phyloP scores from a whole-genome alignment of 352 stramenopile species.

The Globisporangium radiosum region DNA sequence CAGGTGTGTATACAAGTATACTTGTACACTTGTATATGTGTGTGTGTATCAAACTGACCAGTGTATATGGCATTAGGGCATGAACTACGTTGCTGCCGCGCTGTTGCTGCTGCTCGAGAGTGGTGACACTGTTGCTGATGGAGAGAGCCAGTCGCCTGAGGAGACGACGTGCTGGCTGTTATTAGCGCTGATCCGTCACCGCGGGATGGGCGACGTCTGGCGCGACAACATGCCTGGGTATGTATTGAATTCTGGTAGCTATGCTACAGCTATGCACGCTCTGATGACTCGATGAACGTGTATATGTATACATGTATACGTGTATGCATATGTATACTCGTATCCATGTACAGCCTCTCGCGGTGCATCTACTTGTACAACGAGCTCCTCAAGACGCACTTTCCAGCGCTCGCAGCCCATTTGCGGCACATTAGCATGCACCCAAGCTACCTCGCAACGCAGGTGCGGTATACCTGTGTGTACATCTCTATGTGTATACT shows the following conservation, averaged over 20 bases:
- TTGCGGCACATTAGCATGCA: conserved; percentile 78
- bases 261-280: not conserved
- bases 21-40: not conserved
- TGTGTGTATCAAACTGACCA: not conserved
- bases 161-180: conserved; percentile 61
- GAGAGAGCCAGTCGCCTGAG: conserved; percentile 24
- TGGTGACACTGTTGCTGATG: not conserved
- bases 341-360: conserved; percentile 30
- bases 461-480: conserved; percentile 25
- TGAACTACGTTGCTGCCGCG: conserved; percentile 79
- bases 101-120: conserved; percentile 45
- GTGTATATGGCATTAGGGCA: conserved; percentile 31
- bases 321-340: too few species aligned
- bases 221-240: conserved; percentile 73
- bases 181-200: conserved; percentile 41
- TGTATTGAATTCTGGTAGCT: not conserved
- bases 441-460: conserved; percentile 65
- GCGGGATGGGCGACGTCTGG: conserved; percentile 64
- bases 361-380: conserved; percentile 74
- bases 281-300: not conserved
- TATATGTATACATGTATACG: too few species aligned
- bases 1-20: conserved; percentile 29
- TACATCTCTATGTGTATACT: not conserved
- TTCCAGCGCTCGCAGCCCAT: conserved; percentile 58
- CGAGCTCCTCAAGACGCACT: conserved; percentile 58